Conservation (phyloP, 192 early-diverging fungal species). For the Coemansia sp. region DNA sequence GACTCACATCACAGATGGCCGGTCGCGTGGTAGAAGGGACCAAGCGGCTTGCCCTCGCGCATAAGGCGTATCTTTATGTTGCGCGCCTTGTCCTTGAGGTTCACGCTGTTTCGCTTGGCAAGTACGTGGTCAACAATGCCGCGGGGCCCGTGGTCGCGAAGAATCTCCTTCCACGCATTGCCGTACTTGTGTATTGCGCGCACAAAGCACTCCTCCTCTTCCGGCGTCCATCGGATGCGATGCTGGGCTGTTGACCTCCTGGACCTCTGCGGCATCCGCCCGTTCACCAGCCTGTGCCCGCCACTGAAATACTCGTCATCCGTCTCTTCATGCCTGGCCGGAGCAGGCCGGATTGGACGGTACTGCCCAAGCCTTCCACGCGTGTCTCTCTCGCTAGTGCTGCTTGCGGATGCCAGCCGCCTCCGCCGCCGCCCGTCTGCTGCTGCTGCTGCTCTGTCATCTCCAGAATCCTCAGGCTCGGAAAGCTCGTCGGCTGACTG, state of each 20-base stretch:
- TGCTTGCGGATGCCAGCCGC: not conserved
- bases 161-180: conserved; percentile 32
- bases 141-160: conserved; percentile 25
- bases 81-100: conserved; percentile 56
- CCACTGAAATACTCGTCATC: conserved; percentile 1
- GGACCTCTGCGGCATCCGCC: not conserved
- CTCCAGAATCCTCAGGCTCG: conserved; percentile 1
- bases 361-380: conserved; percentile 38
- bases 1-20: conserved; percentile 11
- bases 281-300: not conserved
- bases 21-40: conserved; percentile 20
- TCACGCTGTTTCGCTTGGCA: conserved; percentile 25
- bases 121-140: conserved; percentile 30
- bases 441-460: not conserved
- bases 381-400: not conserved
- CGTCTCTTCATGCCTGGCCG: not conserved
- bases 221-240: conserved; percentile 25
- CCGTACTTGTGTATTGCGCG: conserved; percentile 29
- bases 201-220: conserved; percentile 43
- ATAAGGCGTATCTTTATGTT: conserved; percentile 48
- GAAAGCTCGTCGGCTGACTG: conserved; percentile 25
- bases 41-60: conserved; percentile 40
- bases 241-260: not conserved
- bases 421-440: not conserved
- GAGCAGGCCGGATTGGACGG: conserved; percentile 16